Conservation (phyloP, 2,329 filamentous ascomycete genomes). For the Claviceps cyperi region DNA sequence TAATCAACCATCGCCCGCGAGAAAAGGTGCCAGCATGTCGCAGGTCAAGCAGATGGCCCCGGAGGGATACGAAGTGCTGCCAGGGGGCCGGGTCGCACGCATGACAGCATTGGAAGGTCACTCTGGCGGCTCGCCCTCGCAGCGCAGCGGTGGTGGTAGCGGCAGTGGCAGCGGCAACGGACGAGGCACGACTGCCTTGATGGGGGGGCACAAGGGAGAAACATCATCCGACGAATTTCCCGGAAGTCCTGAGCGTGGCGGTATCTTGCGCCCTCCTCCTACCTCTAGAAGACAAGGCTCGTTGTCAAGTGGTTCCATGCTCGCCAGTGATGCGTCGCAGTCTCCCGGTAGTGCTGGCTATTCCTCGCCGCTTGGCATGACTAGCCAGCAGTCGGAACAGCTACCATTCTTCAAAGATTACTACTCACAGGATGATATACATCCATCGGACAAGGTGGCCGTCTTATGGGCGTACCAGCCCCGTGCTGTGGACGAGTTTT, state of each 20-base stretch:
- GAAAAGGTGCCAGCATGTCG: slow-evolving; percentile 30
- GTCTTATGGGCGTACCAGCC: slow-evolving; percentile 96
- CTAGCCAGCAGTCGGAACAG: slow-evolving; percentile 89
- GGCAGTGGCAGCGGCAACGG: slow-evolving; percentile 30
- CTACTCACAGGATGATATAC: slow-evolving; percentile 93
- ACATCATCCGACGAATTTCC: slow-evolving; percentile 61
- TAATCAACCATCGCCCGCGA: slow-evolving; percentile 74
- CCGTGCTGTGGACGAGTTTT: slow-evolving; percentile 82
- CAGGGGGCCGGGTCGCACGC: slow-evolving; percentile 78
- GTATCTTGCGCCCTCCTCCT: slow-evolving; percentile 43
- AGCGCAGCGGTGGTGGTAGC: slow-evolving; percentile 27
- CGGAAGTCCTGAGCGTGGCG: slow-evolving; percentile 50
- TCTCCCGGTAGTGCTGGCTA: slow-evolving; percentile 62
- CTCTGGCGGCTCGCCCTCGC: slow-evolving; percentile 44
- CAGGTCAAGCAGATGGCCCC: slow-evolving; percentile 24
- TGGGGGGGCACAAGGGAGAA: slow-evolving; percentile 28
- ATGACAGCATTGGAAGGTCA: slow-evolving; percentile 88
- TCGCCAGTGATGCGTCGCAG: slow-evolving; percentile 54
- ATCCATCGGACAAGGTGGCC: slow-evolving; percentile 76
- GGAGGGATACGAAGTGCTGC: slow-evolving; percentile 57
- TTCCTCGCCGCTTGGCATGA: slow-evolving; percentile 71
- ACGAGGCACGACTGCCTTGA: slow-evolving; percentile 29
- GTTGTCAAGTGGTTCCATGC: slow-evolving; percentile 67
- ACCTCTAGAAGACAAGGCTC: slow-evolving; percentile 67
- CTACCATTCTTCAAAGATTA: slow-evolving; percentile 96